Evolutionary conservation across 345 rosid species (phyloP), one percentile per base, ranked within the genome.

Genomic region (Lepidium africanum): DNA sequence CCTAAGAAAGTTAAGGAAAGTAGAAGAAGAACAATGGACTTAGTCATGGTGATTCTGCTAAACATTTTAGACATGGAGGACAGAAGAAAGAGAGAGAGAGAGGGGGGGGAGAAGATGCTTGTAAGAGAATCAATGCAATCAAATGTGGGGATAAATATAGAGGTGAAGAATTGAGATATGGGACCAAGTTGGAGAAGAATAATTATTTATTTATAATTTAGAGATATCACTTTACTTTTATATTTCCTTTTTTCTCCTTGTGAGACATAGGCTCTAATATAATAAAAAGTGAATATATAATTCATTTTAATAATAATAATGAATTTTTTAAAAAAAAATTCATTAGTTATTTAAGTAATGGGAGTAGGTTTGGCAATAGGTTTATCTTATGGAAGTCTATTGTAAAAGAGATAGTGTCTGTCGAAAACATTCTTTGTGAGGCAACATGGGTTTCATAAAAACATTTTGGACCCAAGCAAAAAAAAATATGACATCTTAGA

Each of bases 211-310:
- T 57, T 65, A 49, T 49, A 49, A 58, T 65, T 39, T 65, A 48
- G 73, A 38, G 74, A 67, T 65, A 46, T 40, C 73, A 81, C 85
- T 74, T 83, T 83, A 65, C 87, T 82, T 86, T 78, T 80, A 25
- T 32, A 23, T 46, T 46, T 2, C 53, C 8, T 16, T 47, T 55
- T 39, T 54, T 63, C 19, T 27, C n/a, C n/a, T n/a, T 51, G 55
- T 40, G 16, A 51, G 65, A 36, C 58, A 55, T 66, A 50, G 37
- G 54, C 67, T 66, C 72, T 21, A 66, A 61, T 63, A 37, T 6
- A 55, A 38, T 47, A 14, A 72, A 52, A 54, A 47, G 54, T 43
- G 61, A 23, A 9, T 23, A 49, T 17, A 59, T 50, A 19, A 70
- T 59, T 49, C 41, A 58, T 58, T 58, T 47, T 57, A 42, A 21